These are phyloP conservation scores for Centella asiatica DNA, from an alignment of 129 eudicot genomes.

Conservation along the genomic window DNA sequence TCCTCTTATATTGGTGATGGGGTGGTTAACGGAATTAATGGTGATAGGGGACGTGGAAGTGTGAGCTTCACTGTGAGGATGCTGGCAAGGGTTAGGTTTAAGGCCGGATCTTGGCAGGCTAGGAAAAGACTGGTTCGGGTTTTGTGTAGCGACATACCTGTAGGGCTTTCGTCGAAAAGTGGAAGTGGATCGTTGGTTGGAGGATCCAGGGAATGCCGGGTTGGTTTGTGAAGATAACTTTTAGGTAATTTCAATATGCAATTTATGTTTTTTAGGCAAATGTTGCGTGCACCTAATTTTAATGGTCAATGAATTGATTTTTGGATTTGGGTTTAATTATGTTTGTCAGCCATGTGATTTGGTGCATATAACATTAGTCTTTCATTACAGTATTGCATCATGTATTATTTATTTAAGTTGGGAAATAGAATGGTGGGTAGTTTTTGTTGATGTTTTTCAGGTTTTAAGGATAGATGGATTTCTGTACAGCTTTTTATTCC, in stretches of 20 bases:
- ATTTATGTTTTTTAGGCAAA: background rate
- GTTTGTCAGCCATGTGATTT: background rate
- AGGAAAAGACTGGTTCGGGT: slow-evolving; percentile 54
- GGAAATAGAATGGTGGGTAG: too few species aligned
- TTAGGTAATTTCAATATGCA: slow-evolving; percentile 23
- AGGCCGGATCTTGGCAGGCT: slow-evolving; percentile 71
- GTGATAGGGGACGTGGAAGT: slow-evolving; percentile 34
- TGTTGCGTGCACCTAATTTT: too few species aligned
- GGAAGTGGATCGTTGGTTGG: slow-evolving; percentile 35
- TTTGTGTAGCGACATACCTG: slow-evolving; percentile 37
- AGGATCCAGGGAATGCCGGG: slow-evolving; percentile 44
- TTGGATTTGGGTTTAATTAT: too few species aligned
- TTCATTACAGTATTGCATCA: too few species aligned
- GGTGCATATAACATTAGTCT: background rate
- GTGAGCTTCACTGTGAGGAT: slow-evolving; percentile 46
- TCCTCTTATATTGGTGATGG: slow-evolving; percentile 28
- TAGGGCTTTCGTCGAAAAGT: slow-evolving; percentile 24
- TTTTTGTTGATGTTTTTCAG: too few species aligned
- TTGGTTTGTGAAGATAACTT: slow-evolving; percentile 12
- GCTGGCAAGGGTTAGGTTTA: slow-evolving; percentile 55
- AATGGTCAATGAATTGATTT: too few species aligned
- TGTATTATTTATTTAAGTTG: background rate
- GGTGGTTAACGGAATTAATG: slow-evolving; percentile 22
- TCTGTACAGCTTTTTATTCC: too few species aligned
- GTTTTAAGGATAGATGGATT: too few species aligned